Conservation (phyloP, 208 protist species). For the Wallacemonas sp. region DNA sequence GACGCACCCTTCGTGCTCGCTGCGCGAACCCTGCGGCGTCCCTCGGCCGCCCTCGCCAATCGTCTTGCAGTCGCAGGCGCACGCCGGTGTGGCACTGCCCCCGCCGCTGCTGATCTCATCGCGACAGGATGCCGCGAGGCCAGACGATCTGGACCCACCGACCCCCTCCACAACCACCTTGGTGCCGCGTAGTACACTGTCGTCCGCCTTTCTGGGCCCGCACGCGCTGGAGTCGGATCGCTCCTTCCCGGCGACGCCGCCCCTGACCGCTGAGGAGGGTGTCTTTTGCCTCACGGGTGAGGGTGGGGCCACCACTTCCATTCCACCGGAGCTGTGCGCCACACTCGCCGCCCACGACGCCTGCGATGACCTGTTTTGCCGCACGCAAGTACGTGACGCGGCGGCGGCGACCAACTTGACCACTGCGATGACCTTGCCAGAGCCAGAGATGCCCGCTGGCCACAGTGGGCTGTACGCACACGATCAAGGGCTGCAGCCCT, state of each 20-base stretch:
- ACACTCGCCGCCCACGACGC: slow-evolving; percentile 4
- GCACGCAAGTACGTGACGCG: no score
- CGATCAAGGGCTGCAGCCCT: no score
- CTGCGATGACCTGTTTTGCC: not conserved
- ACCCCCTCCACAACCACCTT: slow-evolving; percentile 12
- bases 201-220: slow-evolving; percentile 1
- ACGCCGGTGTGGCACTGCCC: not conserved
- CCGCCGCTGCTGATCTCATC: not conserved
- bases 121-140: not conserved
- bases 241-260: not conserved
- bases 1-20: not conserved
- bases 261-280: not conserved
- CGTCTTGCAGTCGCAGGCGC: not conserved
- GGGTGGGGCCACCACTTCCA: not conserved
- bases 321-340: slow-evolving; percentile 2
- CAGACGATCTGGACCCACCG: not conserved
- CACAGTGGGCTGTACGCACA: no score
- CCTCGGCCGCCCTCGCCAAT: not conserved
- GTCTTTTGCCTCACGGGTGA: not conserved
- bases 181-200: slow-evolving; percentile 3
- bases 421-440: no score
- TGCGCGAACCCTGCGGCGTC: not conserved
- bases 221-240: not conserved
- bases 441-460: no score
- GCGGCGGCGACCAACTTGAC: no score